Base-by-base conservation (phyloP, 75 land plant species). In the Pinus taeda region DNA sequence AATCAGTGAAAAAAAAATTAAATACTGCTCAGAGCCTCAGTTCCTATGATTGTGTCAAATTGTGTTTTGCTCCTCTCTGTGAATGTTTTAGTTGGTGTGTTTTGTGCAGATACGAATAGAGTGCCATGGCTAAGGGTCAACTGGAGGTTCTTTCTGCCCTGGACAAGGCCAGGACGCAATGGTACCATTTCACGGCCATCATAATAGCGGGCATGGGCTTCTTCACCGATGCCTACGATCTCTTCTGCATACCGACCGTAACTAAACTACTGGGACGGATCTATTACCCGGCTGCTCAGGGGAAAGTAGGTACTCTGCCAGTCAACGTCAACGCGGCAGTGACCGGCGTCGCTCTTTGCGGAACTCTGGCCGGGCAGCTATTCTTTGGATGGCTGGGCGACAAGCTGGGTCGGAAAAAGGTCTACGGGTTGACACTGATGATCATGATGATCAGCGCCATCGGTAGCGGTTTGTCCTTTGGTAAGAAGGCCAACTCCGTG, bases 351-450 rank as follows among this genome's bases (percentile, higher is more conserved):
- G 91, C 91, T 5, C 59, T 45, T 45, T 45, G 8, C 8, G 49
- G 49, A 45, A 6, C 49, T 45, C 49, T 45, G 49, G 49, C 6
- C 6, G 87, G 87, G 36, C 86, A 83, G 78, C 86, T 86, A 71
- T 86, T 86, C 76, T 86, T 86, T 55, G 87, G 87, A 4, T 86
- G 87, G 87, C 87, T 85, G 49, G 87, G 90, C 3, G 90, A 88
- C 81, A 88, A 81, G 64, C 57, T 88, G 78, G 90, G 90, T 0
- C 24, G 90, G 21, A 88, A 88, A 65, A 83, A 57, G 57, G 89
- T 88, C 37, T 88, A 88, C 26, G 91, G 91, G 1, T 49, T 80
- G 71, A 86, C 89, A 4, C 84, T 90, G 0, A n/a, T 84, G 82
- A 29, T 90, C 60, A 90, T 90, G 91, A 77, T 85, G 56, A 18